Base-by-base conservation (phyloP, 192 early-diverging fungal species). In the Spinellus fusiger region DNA sequence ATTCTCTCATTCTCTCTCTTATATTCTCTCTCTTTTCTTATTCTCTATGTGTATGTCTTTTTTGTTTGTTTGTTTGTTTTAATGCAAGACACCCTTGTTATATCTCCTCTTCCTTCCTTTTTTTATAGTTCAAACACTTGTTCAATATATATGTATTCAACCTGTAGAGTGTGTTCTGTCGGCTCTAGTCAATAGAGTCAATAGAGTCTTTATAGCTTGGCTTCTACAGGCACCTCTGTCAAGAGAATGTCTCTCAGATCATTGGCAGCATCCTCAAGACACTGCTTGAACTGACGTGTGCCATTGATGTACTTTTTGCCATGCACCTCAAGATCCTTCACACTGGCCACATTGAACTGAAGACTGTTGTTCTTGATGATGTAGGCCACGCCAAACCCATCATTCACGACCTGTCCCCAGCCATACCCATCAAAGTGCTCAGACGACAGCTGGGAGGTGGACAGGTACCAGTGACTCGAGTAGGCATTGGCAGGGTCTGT, bases 351-450 rank as follows among this genome's bases (percentile, higher is more conserved):
- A 68, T 96, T 96, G 75, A 96, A 89, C 74, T 93, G 89, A 37
- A 96, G 72, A 15, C 80, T 74, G 73, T 89, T 77, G 54, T 87
- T 80, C 77, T 93, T 93, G 64, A 98, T 86, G 82, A 94, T 95
- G 76, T 98, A 97, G 8, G 95, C 93, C 56, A 92, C 71, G 56
- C 94, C 94, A 61, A 89, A 97, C 65, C 93, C 93, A 75, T 94
- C 89, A 0, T 90, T 85, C 20, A 92, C 89, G 29, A 94, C 88
- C 67, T 90, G 83, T 56, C 86, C 86, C 79, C 87, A 90, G 28
- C 96, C 94, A 68, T 95, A 97, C 53, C 94, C 93, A 37, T 88
- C 87, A 82, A 93, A 98, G 77, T 93, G 76, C 66, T 93, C 91
- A 61, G 90, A 90, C 4, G 88, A 80, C 61, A 98, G 84, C 75